phyloP scores from a whole-genome alignment of 495 filamentous ascomycete genomes.

The Letharia lupina region DNA sequence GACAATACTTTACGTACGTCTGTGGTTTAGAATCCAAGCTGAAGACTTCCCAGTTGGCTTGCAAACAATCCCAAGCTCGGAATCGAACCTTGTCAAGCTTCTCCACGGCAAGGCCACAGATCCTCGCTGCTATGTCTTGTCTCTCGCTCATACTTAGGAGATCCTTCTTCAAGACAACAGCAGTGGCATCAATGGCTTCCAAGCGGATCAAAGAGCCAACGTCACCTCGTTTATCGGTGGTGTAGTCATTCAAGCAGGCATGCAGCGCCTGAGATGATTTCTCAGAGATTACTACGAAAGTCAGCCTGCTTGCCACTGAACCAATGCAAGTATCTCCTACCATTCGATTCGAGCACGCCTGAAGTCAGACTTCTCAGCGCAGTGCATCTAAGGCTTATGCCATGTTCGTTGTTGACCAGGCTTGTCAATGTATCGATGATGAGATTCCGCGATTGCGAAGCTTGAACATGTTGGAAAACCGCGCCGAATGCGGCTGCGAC shows the following conservation, averaged over 20 bases:
- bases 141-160: conserved; percentile 13
- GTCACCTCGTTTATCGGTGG: conserved; percentile 76
- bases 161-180: conserved; percentile 29
- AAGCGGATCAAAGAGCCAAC: conserved; percentile 75
- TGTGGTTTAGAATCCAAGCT: background rate
- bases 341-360: conserved; percentile 4
- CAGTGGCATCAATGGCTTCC: conserved; percentile 61
- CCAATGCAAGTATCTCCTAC: background rate
- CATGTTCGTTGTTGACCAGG: background rate
- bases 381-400: conserved; percentile 13
- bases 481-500: conserved; percentile 1
- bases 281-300: conserved; percentile 10
- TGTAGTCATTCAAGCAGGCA: conserved; percentile 74
- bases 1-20: conserved; percentile 8
- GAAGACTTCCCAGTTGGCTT: conserved; percentile 33
- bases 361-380: conserved; percentile 7
- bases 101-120: conserved; percentile 69
- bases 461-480: conserved; percentile 4
- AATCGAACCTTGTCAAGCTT: conserved; percentile 81
- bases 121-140: conserved; percentile 32
- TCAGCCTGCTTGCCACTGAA: background rate
- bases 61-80: conserved; percentile 50
- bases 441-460: conserved; percentile 3
- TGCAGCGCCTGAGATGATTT: conserved; percentile 36
- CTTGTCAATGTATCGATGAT: conserved; percentile 3